These are phyloP conservation scores for Dillenia suffruticosa DNA, from an alignment of 164 flowering plant species.

Conservation along the genomic window DNA sequence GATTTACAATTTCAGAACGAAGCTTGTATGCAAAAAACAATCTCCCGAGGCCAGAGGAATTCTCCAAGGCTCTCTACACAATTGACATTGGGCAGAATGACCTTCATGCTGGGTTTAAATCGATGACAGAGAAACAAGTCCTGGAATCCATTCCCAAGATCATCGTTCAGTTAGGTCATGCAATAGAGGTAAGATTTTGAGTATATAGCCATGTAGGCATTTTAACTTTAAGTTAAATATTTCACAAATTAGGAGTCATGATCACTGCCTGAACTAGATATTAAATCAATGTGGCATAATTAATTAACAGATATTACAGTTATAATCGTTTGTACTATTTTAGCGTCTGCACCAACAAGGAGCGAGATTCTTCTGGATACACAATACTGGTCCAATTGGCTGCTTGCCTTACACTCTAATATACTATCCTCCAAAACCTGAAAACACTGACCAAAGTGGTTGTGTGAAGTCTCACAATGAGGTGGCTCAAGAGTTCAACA, in stretches of 20 bases:
- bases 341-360: constrained; percentile 57
- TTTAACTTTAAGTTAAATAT: too few species aligned
- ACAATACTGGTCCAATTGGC: constrained; percentile 76
- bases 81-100: constrained; percentile 24
- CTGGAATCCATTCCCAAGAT: constrained; percentile 11
- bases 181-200: constrained; percentile 9
- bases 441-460: constrained; percentile 43
- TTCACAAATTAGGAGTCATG: too few species aligned
- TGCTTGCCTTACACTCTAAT: constrained; percentile 54
- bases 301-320: too few species aligned
- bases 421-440: constrained; percentile 22
- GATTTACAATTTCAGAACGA: not conserved
- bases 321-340: too few species aligned
- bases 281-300: too few species aligned
- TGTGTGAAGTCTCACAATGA: constrained; percentile 57
- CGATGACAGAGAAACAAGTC: constrained; percentile 11
- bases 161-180: constrained; percentile 7
- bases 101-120: constrained; percentile 9
- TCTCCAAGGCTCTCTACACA: constrained; percentile 26
- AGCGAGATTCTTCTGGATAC: constrained; percentile 71
- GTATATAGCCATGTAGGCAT: too few species aligned
- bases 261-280: too few species aligned
- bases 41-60: constrained; percentile 22
- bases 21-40: not conserved
- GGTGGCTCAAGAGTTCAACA: constrained; percentile 55